Conservation (phyloP, 352 stramenopile genomes). For the Globisporangium barbulae region DNA sequence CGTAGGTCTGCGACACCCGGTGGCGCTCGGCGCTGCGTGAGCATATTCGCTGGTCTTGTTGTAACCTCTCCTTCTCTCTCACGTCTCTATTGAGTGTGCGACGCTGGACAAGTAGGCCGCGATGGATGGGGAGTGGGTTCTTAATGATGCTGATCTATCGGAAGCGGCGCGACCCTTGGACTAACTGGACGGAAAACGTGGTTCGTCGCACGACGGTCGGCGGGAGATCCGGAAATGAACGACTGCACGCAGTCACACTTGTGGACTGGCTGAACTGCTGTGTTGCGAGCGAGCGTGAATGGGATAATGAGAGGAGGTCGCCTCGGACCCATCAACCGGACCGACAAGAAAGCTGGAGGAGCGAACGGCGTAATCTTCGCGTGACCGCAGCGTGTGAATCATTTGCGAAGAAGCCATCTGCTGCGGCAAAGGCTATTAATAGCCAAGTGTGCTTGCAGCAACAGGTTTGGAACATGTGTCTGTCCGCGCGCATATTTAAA, state of each 20-base stretch:
- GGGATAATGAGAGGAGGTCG: background rate
- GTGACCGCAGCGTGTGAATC: too few relatives aligned
- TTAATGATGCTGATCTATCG: background rate
- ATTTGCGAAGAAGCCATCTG: too few relatives aligned
- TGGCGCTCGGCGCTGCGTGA: constrained; percentile 6
- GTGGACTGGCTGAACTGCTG: background rate
- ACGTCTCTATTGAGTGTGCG: background rate
- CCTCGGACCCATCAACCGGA: too few relatives aligned
- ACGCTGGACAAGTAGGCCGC: background rate
- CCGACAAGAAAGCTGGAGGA: too few relatives aligned
- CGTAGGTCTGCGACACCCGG: constrained; percentile 8
- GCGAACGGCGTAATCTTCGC: too few relatives aligned
- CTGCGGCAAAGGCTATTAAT: too few relatives aligned
- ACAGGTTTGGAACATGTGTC: too few relatives aligned
- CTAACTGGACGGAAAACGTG: background rate
- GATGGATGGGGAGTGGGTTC: background rate
- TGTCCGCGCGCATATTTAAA: too few relatives aligned
- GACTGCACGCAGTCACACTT: background rate
- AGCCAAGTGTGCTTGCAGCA: too few relatives aligned
- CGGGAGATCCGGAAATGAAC: background rate
- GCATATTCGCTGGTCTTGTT: background rate
- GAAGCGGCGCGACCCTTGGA: background rate
- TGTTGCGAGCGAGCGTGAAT: background rate
- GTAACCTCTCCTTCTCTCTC: background rate
- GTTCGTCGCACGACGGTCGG: background rate